Evolutionary conservation across 371 early-diverging fungal species (phyloP).

Genomic region (Actinomortierella wolfii): DNA sequence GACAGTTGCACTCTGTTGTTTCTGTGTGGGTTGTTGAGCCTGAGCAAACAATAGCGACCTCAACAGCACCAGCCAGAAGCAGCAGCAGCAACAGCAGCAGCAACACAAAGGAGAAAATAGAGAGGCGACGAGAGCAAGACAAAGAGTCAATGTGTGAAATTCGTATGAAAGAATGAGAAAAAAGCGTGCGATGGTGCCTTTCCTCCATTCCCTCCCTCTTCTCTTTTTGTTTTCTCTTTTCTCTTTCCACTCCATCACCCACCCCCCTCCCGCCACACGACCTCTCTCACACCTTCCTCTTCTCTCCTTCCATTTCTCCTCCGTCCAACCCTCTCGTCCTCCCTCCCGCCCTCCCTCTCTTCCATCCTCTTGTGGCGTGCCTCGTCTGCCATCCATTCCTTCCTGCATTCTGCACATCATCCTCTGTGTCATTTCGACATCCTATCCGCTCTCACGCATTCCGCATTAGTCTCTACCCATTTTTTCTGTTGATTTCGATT

Average conservation of each 20-base stretch:
- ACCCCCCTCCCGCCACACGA: neutral
- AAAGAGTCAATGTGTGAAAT: too few relatives aligned
- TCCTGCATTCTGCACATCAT: conserved; percentile 8
- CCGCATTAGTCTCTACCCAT: neutral
- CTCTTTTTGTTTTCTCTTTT: neutral
- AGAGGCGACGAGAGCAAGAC: too few relatives aligned
- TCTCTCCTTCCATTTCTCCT: neutral
- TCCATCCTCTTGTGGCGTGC: conserved; percentile 4
- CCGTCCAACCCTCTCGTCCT: neutral
- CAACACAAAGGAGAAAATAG: too few relatives aligned
- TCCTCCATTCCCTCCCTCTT: neutral
- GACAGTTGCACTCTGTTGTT: too few relatives aligned
- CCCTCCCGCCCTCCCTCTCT: neutral
- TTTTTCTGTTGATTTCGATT: too few relatives aligned
- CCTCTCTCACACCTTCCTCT: neutral
- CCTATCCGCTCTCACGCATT: conserved; percentile 2
- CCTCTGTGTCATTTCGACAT: neutral
- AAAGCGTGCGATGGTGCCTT: too few relatives aligned
- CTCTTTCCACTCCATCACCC: neutral
- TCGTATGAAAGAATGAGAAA: too few relatives aligned
- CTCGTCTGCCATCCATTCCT: conserved; percentile 11
- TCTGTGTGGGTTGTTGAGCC: too few relatives aligned
- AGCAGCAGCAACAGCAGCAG: too few relatives aligned
- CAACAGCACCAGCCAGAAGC: too few relatives aligned
- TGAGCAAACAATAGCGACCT: too few relatives aligned